These are phyloP conservation scores for Rhizophagus clarus DNA, from an alignment of 192 early-diverging fungal genomes.

Conservation along the genomic window DNA sequence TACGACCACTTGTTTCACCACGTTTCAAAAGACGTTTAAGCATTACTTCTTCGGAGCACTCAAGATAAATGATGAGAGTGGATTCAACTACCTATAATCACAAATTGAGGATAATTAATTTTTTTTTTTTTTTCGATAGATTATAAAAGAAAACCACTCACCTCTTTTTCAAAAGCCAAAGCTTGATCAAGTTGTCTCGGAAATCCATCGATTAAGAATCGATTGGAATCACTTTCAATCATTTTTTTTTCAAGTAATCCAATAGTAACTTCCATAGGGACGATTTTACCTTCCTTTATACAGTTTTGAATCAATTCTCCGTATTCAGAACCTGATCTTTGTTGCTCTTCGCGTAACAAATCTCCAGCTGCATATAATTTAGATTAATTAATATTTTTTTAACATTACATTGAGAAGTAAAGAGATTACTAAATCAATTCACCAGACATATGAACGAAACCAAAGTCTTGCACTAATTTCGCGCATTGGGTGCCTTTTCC, in stretches of 20 bases:
- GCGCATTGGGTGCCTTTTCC: constrained; percentile 98
- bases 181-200: constrained; percentile 94
- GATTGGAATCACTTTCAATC: constrained; percentile 58
- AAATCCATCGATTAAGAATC: constrained; percentile 98
- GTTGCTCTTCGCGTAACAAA: constrained; percentile 89
- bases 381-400: neutral
- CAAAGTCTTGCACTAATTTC: constrained; percentile 84
- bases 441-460: constrained; percentile 94
- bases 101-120: neutral
- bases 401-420: neutral
- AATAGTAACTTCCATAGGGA: constrained; percentile 95
- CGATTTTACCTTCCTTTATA: constrained; percentile 94
- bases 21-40: constrained; percentile 88
- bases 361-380: constrained; percentile 72
- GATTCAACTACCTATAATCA: constrained; percentile 59
- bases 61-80: constrained; percentile 87
- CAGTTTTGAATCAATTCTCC: constrained; percentile 90
- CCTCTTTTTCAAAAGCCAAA: constrained; percentile 86
- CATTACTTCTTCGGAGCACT: constrained; percentile 94
- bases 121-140: neutral
- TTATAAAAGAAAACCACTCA: constrained; percentile 41
- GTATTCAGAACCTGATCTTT: constrained; percentile 77
- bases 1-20: constrained; percentile 90
- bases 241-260: constrained; percentile 89
- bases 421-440: constrained; percentile 2